These are phyloP conservation scores for Phytophthora citrophthora DNA, from an alignment of 352 stramenopile genomes.

Conservation along the genomic window DNA sequence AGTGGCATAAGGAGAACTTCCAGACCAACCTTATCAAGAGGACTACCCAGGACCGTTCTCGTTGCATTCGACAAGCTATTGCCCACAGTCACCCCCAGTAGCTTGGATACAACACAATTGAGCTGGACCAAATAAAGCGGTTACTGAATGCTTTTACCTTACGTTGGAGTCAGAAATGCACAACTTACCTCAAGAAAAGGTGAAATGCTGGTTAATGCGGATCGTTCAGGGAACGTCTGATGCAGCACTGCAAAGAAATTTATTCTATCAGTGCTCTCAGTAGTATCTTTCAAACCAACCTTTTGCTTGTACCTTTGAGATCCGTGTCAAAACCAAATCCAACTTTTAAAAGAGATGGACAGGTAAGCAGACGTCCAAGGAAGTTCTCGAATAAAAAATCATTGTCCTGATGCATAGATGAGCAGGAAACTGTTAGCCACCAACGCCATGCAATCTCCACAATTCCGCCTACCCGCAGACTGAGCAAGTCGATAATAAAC, in stretches of 20 bases:
- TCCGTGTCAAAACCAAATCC: slow-evolving; percentile 79
- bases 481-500: slow-evolving; percentile 70
- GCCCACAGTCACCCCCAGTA: slow-evolving; percentile 40
- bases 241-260: slow-evolving; percentile 50
- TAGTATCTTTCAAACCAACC: neutral
- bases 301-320: slow-evolving; percentile 55
- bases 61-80: slow-evolving; percentile 72
- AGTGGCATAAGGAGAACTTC: neutral
- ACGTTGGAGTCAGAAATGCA: neutral
- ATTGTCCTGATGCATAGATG: slow-evolving; percentile 38
- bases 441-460: neutral
- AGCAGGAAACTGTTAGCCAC: neutral
- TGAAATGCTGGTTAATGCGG: slow-evolving; percentile 36
- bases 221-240: slow-evolving; percentile 71
- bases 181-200: slow-evolving; percentile 57
- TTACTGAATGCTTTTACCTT: neutral
- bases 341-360: slow-evolving; percentile 48
- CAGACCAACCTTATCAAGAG: slow-evolving; percentile 62
- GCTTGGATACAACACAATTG: slow-evolving; percentile 42
- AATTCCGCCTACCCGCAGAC: slow-evolving; percentile 47
- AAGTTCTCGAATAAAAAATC: slow-evolving; percentile 58
- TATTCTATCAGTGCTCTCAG: neutral
- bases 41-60: slow-evolving; percentile 48
- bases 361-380: slow-evolving; percentile 46
- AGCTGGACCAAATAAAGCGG: slow-evolving; percentile 30